Evolutionary conservation across 2,329 filamentous ascomycete genomes (phyloP).

Genomic region (Fusarium sp.): DNA sequence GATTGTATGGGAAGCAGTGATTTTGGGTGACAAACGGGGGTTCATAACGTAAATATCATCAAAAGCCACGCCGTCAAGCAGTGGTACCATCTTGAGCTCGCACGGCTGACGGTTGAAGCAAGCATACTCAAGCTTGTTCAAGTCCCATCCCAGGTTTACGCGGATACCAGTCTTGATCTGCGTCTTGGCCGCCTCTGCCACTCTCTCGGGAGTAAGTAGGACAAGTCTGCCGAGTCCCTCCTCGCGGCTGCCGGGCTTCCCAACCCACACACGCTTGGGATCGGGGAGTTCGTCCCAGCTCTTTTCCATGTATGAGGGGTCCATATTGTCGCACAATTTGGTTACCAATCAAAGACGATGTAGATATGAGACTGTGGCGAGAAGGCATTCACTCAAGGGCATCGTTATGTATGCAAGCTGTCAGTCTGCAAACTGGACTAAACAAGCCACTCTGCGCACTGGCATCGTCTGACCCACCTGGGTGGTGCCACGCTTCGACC

Average conservation of each 20-base stretch:
- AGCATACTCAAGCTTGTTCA: slow-evolving; percentile 70
- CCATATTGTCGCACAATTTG: slow-evolving; percentile 6
- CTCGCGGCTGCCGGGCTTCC: slow-evolving; percentile 60
- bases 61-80: slow-evolving; percentile 64
- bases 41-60: slow-evolving; percentile 68
- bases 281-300: slow-evolving; percentile 59
- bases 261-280: slow-evolving; percentile 64
- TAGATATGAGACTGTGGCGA: background rate
- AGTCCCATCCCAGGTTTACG: slow-evolving; percentile 69
- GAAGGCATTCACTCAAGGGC: background rate
- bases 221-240: slow-evolving; percentile 68
- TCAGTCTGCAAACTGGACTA: too few species aligned
- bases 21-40: slow-evolving; percentile 50
- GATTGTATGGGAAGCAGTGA: too few species aligned
- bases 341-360: background rate
- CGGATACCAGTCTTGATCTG: slow-evolving; percentile 68
- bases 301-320: slow-evolving; percentile 31
- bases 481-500: too few species aligned
- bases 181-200: slow-evolving; percentile 60
- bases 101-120: slow-evolving; percentile 67
- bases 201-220: slow-evolving; percentile 68
- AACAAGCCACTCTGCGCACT: too few species aligned
- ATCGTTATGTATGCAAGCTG: slow-evolving; percentile 7
- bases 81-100: slow-evolving; percentile 64
- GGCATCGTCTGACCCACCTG: background rate